phyloP scores from a whole-genome alignment of 139 green algal genomes.

The Chlamydomonas sphaeroides region DNA sequence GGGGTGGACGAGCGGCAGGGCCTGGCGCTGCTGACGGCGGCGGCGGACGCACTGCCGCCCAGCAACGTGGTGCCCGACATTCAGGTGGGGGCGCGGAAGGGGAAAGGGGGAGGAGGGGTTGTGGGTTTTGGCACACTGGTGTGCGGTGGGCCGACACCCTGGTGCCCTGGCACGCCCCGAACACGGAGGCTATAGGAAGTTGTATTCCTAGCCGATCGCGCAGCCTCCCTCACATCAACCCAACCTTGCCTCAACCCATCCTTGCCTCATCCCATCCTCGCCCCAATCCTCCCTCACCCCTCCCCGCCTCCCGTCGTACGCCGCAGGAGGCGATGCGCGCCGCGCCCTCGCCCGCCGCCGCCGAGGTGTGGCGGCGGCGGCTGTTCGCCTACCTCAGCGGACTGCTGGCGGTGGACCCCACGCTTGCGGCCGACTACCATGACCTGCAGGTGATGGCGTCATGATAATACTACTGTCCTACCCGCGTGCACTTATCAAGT shows the following conservation, averaged over 20 bases:
- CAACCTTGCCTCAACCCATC: no score
- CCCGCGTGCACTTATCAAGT: no score
- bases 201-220: no score
- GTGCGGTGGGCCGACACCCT: no score
- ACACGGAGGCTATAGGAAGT: no score
- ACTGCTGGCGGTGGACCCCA: slow-evolving; percentile 68
- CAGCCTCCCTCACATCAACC: no score
- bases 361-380: slow-evolving; percentile 57
- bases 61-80: slow-evolving; percentile 60
- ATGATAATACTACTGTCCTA: no score
- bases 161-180: no score
- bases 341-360: background rate
- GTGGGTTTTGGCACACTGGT: no score
- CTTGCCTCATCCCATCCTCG: background rate
- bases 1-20: slow-evolving; percentile 42
- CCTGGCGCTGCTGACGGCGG: slow-evolving; percentile 37
- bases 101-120: no score
- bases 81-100: slow-evolving; percentile 56
- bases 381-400: slow-evolving; percentile 82
- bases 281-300: background rate
- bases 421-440: slow-evolving; percentile 66
- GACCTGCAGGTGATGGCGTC: slow-evolving; percentile 73
- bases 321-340: background rate
- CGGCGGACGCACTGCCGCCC: slow-evolving; percentile 44
- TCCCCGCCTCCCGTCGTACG: background rate